Evolutionary conservation across 2,329 filamentous ascomycete species (phyloP).

Genomic region (Apiospora aurea): DNA sequence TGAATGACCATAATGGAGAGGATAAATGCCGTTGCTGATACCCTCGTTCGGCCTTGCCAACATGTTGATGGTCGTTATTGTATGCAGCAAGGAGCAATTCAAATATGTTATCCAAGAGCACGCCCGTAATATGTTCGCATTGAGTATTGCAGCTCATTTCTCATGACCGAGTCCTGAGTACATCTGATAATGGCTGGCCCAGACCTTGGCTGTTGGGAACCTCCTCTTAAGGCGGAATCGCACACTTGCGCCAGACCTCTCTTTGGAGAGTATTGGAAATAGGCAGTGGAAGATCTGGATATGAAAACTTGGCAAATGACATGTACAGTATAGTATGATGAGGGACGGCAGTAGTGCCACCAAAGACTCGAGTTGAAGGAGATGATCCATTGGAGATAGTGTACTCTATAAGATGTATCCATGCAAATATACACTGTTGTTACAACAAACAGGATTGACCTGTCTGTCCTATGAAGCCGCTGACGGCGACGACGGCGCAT

Average conservation of each 20-base stretch:
- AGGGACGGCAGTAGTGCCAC: neutral
- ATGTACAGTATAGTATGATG: neutral
- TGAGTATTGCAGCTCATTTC: too few relatives aligned
- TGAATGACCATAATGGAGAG: neutral
- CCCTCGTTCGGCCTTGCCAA: conserved; percentile 1
- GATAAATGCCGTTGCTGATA: neutral
- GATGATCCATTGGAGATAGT: neutral
- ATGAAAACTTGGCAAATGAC: neutral
- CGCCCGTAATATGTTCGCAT: too few relatives aligned
- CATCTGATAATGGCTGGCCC: neutral
- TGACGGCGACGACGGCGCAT: neutral
- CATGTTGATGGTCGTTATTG: neutral
- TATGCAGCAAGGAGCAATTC: neutral
- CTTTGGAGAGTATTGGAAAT: neutral
- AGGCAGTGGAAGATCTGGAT: neutral
- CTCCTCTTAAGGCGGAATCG: neutral
- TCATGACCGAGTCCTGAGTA: neutral
- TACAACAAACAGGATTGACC: neutral
- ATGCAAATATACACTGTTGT: conserved; percentile 7
- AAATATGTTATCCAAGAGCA: neutral
- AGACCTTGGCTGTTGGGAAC: neutral
- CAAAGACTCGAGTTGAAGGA: neutral
- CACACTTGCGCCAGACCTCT: neutral
- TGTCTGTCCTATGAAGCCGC: neutral
- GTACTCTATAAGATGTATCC: neutral